phyloP scores from a whole-genome alignment of 139 green algal genomes.

The Chlorokybus atmophyticus region DNA sequence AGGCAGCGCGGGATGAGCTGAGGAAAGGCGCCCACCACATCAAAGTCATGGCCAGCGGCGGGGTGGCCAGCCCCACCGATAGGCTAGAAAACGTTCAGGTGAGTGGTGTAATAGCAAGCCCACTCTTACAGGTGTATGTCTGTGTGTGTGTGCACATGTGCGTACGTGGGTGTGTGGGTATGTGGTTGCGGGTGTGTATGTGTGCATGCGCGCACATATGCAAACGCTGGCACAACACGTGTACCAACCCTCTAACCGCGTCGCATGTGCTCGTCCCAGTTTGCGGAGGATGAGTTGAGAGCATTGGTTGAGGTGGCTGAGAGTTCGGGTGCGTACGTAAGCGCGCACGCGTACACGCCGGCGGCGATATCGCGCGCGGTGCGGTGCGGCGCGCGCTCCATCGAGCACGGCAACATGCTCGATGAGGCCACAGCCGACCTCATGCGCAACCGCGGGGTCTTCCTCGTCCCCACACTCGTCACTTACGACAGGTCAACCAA shows the following conservation, averaged over 20 bases:
- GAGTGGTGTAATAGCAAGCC: no score
- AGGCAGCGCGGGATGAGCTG: slow-evolving; percentile 43
- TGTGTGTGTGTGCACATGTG: no score
- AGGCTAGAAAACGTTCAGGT: slow-evolving; percentile 10
- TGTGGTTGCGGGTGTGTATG: no score
- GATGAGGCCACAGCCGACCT: slow-evolving; percentile 4
- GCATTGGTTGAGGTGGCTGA: slow-evolving; percentile 52
- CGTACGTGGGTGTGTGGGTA: no score
- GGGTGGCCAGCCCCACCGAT: slow-evolving; percentile 46
- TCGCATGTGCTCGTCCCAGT: slow-evolving; percentile 7
- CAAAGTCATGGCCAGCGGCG: slow-evolving; percentile 56
- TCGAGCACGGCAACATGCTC: slow-evolving; percentile 54
- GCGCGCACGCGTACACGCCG: slow-evolving; percentile 52
- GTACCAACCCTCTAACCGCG: slow-evolving; percentile 45
- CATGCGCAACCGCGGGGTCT: slow-evolving; percentile 26
- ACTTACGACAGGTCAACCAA: slow-evolving; percentile 45
- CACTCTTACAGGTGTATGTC: no score
- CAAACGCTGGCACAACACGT: slow-evolving; percentile 11
- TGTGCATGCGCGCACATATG: no score
- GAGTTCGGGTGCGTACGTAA: background rate
- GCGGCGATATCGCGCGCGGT: slow-evolving; percentile 39
- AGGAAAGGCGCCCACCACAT: slow-evolving; percentile 49
- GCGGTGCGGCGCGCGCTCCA: slow-evolving; percentile 33
- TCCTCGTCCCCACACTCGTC: slow-evolving; percentile 45
- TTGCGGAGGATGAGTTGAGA: slow-evolving; percentile 42